Conservation (phyloP, 1,139 yeast genomes). For the Blastobotrys raffinosifermentans region DNA sequence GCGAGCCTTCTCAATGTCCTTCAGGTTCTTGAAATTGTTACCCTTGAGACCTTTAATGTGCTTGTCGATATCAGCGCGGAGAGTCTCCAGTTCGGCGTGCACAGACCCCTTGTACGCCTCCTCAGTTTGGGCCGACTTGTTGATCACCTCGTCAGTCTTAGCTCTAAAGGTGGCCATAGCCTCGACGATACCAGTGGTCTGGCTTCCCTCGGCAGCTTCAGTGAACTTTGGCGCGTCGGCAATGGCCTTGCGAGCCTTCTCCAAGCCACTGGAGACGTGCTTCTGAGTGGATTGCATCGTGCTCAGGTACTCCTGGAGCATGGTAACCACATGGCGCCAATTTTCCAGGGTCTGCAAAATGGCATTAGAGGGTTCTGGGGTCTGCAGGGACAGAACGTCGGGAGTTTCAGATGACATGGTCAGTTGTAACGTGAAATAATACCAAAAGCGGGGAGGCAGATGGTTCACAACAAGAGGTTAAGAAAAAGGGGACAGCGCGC, state of each 20-base stretch:
- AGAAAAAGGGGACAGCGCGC: too few relatives aligned
- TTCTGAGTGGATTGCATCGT: constrained; percentile 26
- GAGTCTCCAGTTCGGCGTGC: constrained; percentile 33
- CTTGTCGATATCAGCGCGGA: constrained; percentile 36
- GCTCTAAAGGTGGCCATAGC: constrained; percentile 31
- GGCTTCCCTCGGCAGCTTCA: constrained; percentile 4
- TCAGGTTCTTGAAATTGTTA: constrained; percentile 32
- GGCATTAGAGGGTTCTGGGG: constrained; percentile 34
- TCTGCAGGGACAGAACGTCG: constrained; percentile 23
- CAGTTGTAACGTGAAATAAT: too few relatives aligned
- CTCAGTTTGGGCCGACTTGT: constrained; percentile 33
- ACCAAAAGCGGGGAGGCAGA: too few relatives aligned
- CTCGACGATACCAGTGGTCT: constrained; percentile 30
- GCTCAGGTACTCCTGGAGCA: constrained; percentile 31
- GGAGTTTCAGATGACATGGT: too few relatives aligned
- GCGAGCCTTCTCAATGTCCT: constrained; percentile 37
- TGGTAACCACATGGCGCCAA: constrained; percentile 32
- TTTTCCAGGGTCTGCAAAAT: constrained; percentile 33
- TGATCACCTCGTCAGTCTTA: constrained; percentile 30
- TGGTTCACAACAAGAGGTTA: too few relatives aligned
- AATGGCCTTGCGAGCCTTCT: constrained; percentile 31
- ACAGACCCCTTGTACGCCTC: constrained; percentile 29
- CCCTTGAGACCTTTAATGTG: constrained; percentile 36
- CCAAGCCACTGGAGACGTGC: constrained; percentile 25
- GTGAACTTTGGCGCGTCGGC: constrained; percentile 31